Conservation (phyloP, 2,329 filamentous ascomycete species). For the Tolypocladium endophyticum region DNA sequence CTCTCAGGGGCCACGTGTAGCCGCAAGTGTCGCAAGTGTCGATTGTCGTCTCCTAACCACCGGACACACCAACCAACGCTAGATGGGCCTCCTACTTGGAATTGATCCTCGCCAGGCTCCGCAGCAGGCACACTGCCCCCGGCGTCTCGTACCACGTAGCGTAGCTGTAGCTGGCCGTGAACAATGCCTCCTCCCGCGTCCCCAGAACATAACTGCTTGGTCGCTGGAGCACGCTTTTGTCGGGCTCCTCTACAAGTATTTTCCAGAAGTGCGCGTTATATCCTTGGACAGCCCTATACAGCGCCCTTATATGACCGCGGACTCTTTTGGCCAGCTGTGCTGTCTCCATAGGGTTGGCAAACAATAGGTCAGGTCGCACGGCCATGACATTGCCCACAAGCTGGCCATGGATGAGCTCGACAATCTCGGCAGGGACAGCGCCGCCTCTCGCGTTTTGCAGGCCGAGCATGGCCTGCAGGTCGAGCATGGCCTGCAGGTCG, state of each 20-base stretch:
- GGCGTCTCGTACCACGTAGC: neutral
- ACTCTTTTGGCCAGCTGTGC: neutral
- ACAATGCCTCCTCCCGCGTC: neutral
- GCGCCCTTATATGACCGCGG: neutral
- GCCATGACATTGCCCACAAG: constrained; percentile 4
- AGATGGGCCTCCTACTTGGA: neutral
- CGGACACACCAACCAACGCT: neutral
- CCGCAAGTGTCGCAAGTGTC: neutral
- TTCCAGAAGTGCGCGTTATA: neutral
- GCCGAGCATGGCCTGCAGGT: constrained; percentile 9
- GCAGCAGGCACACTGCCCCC: neutral
- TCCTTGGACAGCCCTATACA: neutral
- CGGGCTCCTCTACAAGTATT: neutral
- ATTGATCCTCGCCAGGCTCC: neutral
- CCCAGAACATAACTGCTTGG: neutral
- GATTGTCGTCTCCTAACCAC: neutral
- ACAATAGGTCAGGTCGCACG: neutral
- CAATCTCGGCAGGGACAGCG: constrained; percentile 9
- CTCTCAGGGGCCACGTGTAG: neutral
- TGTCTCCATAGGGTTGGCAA: neutral
- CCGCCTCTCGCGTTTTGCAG: constrained; percentile 6
- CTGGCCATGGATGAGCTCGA: constrained; percentile 8
- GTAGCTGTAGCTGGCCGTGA: neutral
- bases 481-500: constrained; percentile 9
- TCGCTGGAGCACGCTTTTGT: neutral